phyloP scores from a whole-genome alignment of 1,284 basidiomycete species.

The Cryptococcus sp. region DNA sequence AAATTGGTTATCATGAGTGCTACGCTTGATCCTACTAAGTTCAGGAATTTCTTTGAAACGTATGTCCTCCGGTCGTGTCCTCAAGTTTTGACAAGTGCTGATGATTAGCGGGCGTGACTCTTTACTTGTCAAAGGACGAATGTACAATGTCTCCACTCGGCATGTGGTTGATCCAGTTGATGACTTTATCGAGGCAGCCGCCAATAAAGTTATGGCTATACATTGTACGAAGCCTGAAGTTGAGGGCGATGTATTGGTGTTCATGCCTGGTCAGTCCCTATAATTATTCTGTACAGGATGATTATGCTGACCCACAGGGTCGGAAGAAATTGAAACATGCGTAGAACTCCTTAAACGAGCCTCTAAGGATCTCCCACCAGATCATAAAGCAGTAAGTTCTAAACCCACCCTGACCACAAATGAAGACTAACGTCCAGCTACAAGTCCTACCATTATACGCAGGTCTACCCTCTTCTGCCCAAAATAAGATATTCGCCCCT shows the following conservation, averaged over 20 bases:
- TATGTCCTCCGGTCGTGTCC: conserved; percentile 47
- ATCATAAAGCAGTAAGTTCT: conserved; percentile 54
- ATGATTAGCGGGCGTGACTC: conserved; percentile 50
- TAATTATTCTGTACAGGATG: neutral
- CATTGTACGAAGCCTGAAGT: conserved; percentile 66
- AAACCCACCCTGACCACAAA: neutral
- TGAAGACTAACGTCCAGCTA: conserved; percentile 52
- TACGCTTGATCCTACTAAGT: conserved; percentile 90
- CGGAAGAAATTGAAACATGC: conserved; percentile 93
- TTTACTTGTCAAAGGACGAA: conserved; percentile 85
- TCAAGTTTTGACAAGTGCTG: neutral
- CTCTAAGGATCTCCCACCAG: conserved; percentile 60
- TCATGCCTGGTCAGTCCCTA: conserved; percentile 66
- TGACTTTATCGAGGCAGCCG: conserved; percentile 84
- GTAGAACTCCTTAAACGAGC: conserved; percentile 66
- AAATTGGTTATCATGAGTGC: conserved; percentile 97
- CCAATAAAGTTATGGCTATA: conserved; percentile 86
- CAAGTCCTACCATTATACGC: conserved; percentile 77
- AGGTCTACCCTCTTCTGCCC: conserved; percentile 70
- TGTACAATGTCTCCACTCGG: conserved; percentile 82
- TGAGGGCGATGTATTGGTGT: conserved; percentile 82
- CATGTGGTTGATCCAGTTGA: conserved; percentile 67
- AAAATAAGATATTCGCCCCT: conserved; percentile 70
- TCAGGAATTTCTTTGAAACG: conserved; percentile 81
- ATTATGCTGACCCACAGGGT: conserved; percentile 54